Evolutionary conservation across 768 basidiomycete genomes (phyloP).

Genomic region (Naganishia vishniacii): DNA sequence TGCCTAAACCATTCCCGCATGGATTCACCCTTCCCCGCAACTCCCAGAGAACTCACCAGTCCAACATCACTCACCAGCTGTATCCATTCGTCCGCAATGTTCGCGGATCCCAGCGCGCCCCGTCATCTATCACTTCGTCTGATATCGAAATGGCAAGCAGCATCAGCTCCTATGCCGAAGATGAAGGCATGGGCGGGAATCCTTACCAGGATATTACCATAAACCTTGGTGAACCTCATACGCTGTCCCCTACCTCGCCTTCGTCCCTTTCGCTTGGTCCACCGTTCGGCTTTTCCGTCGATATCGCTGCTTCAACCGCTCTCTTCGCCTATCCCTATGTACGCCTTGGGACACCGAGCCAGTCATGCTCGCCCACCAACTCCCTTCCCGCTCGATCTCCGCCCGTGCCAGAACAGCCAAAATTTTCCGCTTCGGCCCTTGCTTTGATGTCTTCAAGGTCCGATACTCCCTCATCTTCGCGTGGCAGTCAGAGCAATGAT

Average conservation of each 20-base stretch:
- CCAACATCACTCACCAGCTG: background rate
- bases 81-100: background rate
- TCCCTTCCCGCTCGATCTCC: background rate
- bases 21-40: too few relatives aligned
- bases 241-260: background rate
- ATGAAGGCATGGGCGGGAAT: background rate
- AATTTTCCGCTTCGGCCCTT: background rate
- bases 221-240: background rate
- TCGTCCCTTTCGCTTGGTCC: background rate
- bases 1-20: background rate
- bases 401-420: too few relatives aligned
- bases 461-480: background rate
- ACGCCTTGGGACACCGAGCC: background rate
- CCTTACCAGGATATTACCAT: background rate
- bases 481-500: too few relatives aligned
- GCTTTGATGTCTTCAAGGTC: background rate
- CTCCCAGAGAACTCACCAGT: background rate
- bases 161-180: background rate
- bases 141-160: conserved; percentile 19
- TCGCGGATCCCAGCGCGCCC: too few relatives aligned
- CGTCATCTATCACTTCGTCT: conserved; percentile 7
- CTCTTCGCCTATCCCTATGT: background rate
- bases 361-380: background rate
- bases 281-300: background rate
- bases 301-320: background rate